These are phyloP conservation scores for Amniculicola lignicola DNA, from an alignment of 495 filamentous ascomycete species.

Conservation along the genomic window DNA sequence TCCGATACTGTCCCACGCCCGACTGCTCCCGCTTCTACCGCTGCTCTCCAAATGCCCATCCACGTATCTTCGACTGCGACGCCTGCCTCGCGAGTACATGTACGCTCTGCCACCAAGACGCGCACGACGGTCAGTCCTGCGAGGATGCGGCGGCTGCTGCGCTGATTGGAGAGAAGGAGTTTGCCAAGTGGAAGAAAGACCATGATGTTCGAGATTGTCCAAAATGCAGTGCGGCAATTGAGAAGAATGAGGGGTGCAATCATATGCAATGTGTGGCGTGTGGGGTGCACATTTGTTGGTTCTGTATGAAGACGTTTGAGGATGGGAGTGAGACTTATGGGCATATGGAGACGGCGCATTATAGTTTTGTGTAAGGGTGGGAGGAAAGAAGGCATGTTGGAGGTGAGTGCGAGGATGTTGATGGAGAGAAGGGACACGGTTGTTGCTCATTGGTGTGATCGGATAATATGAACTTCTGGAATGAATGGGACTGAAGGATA, in stretches of 20 bases:
- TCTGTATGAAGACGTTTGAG: constrained; percentile 28
- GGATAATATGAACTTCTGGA: too few species aligned
- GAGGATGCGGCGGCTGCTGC: constrained; percentile 16
- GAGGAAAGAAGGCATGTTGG: too few species aligned
- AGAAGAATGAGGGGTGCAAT: constrained; percentile 32
- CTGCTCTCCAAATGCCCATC: neutral
- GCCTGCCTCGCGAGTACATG: constrained; percentile 22
- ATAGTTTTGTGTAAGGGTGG: neutral
- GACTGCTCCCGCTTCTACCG: constrained; percentile 31
- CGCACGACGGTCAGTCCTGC: constrained; percentile 17
- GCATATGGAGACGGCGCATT: constrained; percentile 21
- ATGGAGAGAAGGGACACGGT: too few species aligned
- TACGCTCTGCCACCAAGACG: constrained; percentile 15
- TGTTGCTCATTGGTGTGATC: too few species aligned
- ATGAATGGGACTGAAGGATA: too few species aligned
- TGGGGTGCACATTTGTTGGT: constrained; percentile 31
- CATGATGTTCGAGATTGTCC: constrained; percentile 28
- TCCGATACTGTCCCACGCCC: constrained; percentile 28
- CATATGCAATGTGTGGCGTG: constrained; percentile 31
- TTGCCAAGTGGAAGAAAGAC: constrained; percentile 25
- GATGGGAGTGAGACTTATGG: constrained; percentile 8
- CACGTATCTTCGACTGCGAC: constrained; percentile 22
- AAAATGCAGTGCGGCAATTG: constrained; percentile 22
- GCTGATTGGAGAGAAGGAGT: neutral
- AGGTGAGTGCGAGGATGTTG: too few species aligned